Conservation (phyloP, 2,329 filamentous ascomycete species). For the Aspergillus sergii region DNA sequence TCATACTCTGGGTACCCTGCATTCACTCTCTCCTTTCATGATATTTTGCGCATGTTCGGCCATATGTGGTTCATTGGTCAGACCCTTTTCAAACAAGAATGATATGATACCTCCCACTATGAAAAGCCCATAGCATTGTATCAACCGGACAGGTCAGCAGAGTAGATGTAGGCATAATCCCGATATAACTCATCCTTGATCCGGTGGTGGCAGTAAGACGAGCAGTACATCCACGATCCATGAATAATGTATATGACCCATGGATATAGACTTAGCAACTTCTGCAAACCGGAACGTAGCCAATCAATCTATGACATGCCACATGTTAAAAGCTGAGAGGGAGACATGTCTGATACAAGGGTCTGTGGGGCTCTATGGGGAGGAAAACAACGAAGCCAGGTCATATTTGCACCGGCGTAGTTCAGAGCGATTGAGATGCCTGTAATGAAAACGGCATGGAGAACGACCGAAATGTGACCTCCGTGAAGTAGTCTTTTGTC, state of each 20-base stretch:
- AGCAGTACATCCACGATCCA: background rate
- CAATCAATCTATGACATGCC: background rate
- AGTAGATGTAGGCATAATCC: background rate
- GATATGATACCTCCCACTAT: background rate
- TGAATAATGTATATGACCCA: background rate
- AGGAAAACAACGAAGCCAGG: conserved; percentile 25
- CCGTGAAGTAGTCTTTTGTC: conserved; percentile 47
- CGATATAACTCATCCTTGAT: background rate
- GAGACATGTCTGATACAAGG: background rate
- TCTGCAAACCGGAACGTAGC: background rate
- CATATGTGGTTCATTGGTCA: background rate
- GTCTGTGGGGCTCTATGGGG: background rate
- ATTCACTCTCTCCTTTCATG: background rate
- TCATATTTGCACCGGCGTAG: conserved; percentile 54
- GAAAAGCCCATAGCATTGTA: background rate
- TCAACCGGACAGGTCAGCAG: background rate
- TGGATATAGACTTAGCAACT: background rate
- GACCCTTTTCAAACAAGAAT: background rate
- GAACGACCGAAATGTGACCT: conserved; percentile 52
- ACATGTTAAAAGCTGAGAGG: background rate
- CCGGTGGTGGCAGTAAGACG: background rate
- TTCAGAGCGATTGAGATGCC: conserved; percentile 52
- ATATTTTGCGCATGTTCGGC: background rate
- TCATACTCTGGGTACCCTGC: background rate
- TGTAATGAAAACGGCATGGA: conserved; percentile 53